A percentile compares a stretch with the other conserved stretches of the same genome.
phyloP scores from a whole-genome alignment of 495 filamentous ascomycete species.

The Penicillium riverlandense region DNA sequence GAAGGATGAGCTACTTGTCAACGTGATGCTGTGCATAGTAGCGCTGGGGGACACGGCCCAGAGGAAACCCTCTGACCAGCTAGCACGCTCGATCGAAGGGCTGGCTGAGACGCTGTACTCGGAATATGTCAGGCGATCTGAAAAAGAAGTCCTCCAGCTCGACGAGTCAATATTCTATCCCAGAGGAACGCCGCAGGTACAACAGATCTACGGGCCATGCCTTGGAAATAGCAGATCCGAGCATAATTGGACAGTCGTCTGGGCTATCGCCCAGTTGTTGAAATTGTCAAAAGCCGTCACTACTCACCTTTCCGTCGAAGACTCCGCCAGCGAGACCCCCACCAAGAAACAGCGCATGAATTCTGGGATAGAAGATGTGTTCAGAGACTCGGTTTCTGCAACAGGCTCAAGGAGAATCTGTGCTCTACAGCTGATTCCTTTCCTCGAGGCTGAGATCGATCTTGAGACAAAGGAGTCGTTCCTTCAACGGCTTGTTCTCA shows the following conservation, averaged over 20 bases:
- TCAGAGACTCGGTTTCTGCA: constrained; percentile 50
- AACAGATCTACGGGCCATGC: constrained; percentile 31
- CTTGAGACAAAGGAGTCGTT: constrained; percentile 35
- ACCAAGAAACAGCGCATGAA: constrained; percentile 58
- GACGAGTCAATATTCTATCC: constrained; percentile 60
- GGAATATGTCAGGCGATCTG: constrained; percentile 66
- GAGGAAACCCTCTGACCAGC: constrained; percentile 21
- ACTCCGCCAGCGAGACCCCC: constrained; percentile 12
- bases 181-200: constrained; percentile 5
- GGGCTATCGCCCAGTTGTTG: constrained; percentile 29
- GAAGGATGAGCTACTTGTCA: constrained; percentile 66
- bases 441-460: constrained; percentile 43
- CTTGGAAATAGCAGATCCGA: constrained; percentile 37
- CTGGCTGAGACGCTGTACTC: constrained; percentile 56
- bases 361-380: constrained; percentile 51
- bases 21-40: constrained; percentile 53
- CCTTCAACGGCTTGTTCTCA: constrained; percentile 40
- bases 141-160: constrained; percentile 65
- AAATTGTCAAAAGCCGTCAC: constrained; percentile 22
- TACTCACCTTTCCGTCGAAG: constrained; percentile 3
- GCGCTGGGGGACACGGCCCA: constrained; percentile 20
- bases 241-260: constrained; percentile 40
- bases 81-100: constrained; percentile 36
- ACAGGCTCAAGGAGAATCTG: constrained; percentile 51
- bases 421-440: constrained; percentile 73